Percentiles rank a stretch among this genome's conserved stretches.
These are phyloP conservation scores for Capronia epimyces DNA, from an alignment of 2,329 filamentous ascomycete genomes.

Conservation along the genomic window DNA sequence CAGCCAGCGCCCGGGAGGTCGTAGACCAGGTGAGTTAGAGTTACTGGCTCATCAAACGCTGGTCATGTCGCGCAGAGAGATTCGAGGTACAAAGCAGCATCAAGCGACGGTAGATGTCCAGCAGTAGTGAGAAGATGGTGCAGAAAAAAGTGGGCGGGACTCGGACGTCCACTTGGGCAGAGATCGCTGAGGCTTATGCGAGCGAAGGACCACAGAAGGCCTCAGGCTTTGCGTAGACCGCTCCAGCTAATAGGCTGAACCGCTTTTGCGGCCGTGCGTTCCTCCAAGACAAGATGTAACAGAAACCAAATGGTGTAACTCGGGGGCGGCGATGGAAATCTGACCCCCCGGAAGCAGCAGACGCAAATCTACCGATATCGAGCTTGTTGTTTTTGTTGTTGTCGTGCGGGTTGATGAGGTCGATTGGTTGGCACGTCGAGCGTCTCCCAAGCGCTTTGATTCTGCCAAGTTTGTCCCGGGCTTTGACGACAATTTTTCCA, in stretches of 20 bases:
- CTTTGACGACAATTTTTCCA: neutral
- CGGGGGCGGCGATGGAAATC: neutral
- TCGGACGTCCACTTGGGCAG: neutral
- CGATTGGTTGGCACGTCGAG: no score
- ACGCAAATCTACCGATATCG: no score
- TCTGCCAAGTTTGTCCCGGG: neutral
- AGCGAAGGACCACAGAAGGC: slow-evolving; percentile 1
- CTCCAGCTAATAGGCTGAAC: neutral
- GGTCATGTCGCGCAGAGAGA: neutral
- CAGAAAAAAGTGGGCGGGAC: neutral
- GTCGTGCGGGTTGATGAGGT: no score
- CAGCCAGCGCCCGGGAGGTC: neutral
- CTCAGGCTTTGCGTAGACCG: neutral
- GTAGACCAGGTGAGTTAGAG: neutral
- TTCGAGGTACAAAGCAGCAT: neutral
- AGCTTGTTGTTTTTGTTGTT: neutral
- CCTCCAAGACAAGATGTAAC: neutral
- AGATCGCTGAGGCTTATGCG: neutral
- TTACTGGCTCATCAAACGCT: neutral
- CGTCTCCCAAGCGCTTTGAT: no score
- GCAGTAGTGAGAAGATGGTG: neutral
- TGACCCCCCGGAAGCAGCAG: no score
- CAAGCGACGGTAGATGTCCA: neutral
- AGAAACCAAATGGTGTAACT: neutral
- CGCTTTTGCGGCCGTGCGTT: neutral